phyloP scores from a whole-genome alignment of 805 yeast species.

The Metschnikowia drakensbergensis region DNA sequence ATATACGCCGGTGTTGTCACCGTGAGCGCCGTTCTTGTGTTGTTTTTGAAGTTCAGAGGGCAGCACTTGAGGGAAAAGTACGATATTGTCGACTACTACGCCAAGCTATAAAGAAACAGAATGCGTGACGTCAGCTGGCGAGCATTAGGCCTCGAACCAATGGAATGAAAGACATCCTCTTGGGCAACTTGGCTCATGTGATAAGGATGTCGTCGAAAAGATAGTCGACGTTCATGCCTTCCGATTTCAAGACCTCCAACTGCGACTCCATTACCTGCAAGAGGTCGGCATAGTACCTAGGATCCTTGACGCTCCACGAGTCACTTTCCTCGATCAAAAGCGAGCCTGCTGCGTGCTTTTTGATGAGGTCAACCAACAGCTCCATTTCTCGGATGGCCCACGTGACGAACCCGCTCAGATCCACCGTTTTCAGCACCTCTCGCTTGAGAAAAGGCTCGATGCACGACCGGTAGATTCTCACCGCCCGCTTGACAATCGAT shows the following conservation, averaged over 20 bases:
- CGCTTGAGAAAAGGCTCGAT: slow-evolving; percentile 39
- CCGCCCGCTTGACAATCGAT: slow-evolving; percentile 44
- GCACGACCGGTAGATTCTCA: slow-evolving; percentile 48
- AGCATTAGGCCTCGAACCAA: no score
- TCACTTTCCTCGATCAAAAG: slow-evolving; percentile 23
- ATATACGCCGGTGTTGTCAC: slow-evolving; percentile 60
- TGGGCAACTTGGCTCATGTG: background rate
- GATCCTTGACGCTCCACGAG: slow-evolving; percentile 35
- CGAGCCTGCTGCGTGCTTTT: slow-evolving; percentile 65
- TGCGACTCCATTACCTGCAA: slow-evolving; percentile 54
- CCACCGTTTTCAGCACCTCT: slow-evolving; percentile 23
- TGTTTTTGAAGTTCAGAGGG: slow-evolving; percentile 52
- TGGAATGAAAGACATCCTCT: no score
- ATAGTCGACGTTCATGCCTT: slow-evolving; percentile 74
- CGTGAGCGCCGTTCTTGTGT: slow-evolving; percentile 38
- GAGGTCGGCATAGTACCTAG: slow-evolving; percentile 49
- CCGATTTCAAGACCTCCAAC: slow-evolving; percentile 54
- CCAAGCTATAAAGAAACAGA: slow-evolving; percentile 27
- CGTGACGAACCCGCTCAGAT: slow-evolving; percentile 53
- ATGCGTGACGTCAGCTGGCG: no score
- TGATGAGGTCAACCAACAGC: slow-evolving; percentile 54
- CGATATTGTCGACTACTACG: slow-evolving; percentile 56
- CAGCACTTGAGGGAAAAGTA: slow-evolving; percentile 60
- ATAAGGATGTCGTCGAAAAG: slow-evolving; percentile 46
- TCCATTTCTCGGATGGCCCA: slow-evolving; percentile 71